Base-by-base conservation (phyloP, 2,329 filamentous ascomycete species). In the Ustulina deusta region DNA sequence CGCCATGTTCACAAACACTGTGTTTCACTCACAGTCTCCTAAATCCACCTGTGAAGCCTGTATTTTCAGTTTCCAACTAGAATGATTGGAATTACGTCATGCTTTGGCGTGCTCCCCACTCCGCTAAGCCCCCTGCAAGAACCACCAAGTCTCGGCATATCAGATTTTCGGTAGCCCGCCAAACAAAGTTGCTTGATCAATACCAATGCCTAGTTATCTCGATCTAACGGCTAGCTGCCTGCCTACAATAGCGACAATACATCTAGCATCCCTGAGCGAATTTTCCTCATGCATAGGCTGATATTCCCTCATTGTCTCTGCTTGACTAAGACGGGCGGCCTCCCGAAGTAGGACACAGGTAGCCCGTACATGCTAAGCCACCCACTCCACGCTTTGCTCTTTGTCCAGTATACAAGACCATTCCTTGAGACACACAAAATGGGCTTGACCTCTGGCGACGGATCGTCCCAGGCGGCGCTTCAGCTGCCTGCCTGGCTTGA, bases 171-270 rank as follows among this genome's bases (percentile, higher is more conserved):
- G 55, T 58, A 58, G 38, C n/a, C 17, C 4, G 36, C 36, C 22
- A 32, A 6, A 44, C 40, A 58, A 58, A 42, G 36, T 25, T 25
- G 55, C 36, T 13, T 6, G 11, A 38, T 29, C 20, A n/a, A 42
- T 58, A 58, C 55, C 55, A 6, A 15, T 13, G 34, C 36, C 34
- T 20, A 58, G 55, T 58, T 58, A 58, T 42, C n/a, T 32, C 36
- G 22, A 42, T 42, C 44, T 36, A 58, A 42, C 38, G 36, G 22
- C 22, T 36, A 20, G 40, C 20, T 44, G 22, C 6, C 7, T 7
- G 2, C 22, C 9, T 6, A 22, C 36, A 7, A 29, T 36, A 27
- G 22, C 22, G 6, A 29, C 34, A 25, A 38, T 17, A 40, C n/a
- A n/a, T n/a, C n/a, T 22, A 25, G 17, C 34, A 27, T 15, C 34